Evolutionary conservation across 1,284 basidiomycete species (phyloP).

Genomic region (Trichosporon coremiiforme): DNA sequence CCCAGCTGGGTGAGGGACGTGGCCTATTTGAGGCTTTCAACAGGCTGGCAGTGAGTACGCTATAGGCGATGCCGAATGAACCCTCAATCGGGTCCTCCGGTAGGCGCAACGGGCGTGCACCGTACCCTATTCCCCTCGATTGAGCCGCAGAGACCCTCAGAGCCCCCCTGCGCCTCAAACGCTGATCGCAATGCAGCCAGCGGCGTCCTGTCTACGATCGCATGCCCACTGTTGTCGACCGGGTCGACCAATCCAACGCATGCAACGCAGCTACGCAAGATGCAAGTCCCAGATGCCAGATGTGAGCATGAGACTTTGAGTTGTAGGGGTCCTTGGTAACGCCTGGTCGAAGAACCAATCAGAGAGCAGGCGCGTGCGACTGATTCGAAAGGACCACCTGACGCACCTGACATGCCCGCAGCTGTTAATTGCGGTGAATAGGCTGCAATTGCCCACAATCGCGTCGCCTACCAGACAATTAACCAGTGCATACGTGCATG

Average conservation of each 20-base stretch:
- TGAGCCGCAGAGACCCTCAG: background rate
- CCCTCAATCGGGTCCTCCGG: background rate
- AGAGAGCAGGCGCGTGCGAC: background rate
- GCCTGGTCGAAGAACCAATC: background rate
- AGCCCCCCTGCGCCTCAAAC: constrained; percentile 6
- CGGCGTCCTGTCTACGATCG: background rate
- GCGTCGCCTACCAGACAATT: background rate
- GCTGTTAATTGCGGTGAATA: background rate
- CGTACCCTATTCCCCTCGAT: background rate
- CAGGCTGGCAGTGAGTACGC: background rate
- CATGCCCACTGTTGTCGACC: background rate
- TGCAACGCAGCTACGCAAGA: background rate
- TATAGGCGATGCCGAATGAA: background rate
- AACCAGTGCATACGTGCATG: background rate
- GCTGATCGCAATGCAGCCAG: background rate
- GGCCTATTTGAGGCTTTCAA: background rate
- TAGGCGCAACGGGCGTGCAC: background rate
- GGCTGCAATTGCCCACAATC: background rate
- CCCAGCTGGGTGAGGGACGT: background rate
- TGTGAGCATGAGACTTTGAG: constrained; percentile 7
- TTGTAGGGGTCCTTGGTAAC: constrained; percentile 11
- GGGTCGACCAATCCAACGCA: constrained; percentile 5
- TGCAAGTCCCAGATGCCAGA: background rate
- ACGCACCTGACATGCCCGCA: constrained; percentile 6
- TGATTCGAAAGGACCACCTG: constrained; percentile 10